phyloP scores from a whole-genome alignment of 257 asterid species.

The Penstemon barbatus region DNA sequence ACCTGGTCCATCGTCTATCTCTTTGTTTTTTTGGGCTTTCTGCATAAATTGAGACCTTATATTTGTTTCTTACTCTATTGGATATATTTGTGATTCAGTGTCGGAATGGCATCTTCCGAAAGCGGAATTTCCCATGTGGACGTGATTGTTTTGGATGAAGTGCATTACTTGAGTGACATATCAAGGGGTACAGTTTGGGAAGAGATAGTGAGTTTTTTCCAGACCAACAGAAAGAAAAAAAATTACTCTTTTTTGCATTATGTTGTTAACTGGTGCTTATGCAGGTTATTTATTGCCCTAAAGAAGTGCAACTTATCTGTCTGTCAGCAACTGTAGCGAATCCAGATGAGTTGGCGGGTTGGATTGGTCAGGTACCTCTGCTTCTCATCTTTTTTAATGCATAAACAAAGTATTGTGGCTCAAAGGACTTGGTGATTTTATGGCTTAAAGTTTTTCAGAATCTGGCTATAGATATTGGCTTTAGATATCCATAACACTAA shows the following conservation, averaged over 20 bases:
- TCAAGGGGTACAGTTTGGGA: slow-evolving; percentile 99
- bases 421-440: slow-evolving; percentile 21
- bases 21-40: slow-evolving; percentile 5
- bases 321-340: slow-evolving; percentile 97
- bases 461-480: slow-evolving; percentile 9
- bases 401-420: slow-evolving; percentile 16
- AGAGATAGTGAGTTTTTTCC: slow-evolving; percentile 79
- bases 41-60: slow-evolving; percentile 15
- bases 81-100: slow-evolving; percentile 50
- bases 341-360: slow-evolving; percentile 97
- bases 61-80: slow-evolving; percentile 22
- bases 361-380: slow-evolving; percentile 93
- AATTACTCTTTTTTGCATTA: slow-evolving; percentile 18
- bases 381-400: slow-evolving; percentile 28
- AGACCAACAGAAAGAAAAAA: slow-evolving; percentile 23
- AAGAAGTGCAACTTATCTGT: slow-evolving; percentile 95
- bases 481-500: slow-evolving; percentile 17
- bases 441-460: slow-evolving; percentile 7
- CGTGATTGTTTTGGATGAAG: slow-evolving; percentile 98
- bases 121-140: slow-evolving; percentile 87
- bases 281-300: slow-evolving; percentile 96
- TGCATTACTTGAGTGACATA: slow-evolving; percentile 94
- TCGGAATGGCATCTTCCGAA: slow-evolving; percentile 78
- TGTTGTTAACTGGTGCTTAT: slow-evolving; percentile 35
- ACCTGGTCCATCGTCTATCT: background rate